phyloP scores from a whole-genome alignment of 306 rosid genomes.

The Lagenaria siceraria region DNA sequence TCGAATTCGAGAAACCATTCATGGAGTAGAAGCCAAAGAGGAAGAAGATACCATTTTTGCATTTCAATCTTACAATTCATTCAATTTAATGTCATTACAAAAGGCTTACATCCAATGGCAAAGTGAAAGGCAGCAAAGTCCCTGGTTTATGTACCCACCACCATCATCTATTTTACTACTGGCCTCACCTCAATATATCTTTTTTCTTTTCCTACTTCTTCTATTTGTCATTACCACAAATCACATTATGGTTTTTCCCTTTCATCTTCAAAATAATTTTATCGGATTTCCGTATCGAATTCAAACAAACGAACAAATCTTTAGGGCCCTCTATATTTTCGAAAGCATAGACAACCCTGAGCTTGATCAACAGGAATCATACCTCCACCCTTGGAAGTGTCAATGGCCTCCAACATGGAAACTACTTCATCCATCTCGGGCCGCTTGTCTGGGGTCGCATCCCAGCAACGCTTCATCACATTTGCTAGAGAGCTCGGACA shows the following conservation, averaged over 20 bases:
- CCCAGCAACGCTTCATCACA: constrained; percentile 98
- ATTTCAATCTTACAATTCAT: constrained; percentile 5
- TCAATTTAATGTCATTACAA: constrained; percentile 5
- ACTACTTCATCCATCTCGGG: constrained; percentile 98
- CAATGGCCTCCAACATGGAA: constrained; percentile 77
- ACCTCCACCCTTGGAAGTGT: constrained; percentile 96
- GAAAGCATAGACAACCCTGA: constrained; percentile 83
- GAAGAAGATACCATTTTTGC: background rate
- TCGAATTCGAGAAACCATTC: background rate
- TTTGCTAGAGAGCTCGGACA: constrained; percentile 85
- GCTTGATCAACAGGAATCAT: constrained; percentile 92
- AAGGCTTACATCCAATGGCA: constrained; percentile 9
- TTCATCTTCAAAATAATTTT: constrained; percentile 47
- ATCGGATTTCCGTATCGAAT: constrained; percentile 20
- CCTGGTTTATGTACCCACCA: constrained; percentile 14
- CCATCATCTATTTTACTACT: constrained; percentile 1
- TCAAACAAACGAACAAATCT: constrained; percentile 10
- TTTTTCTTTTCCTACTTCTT: constrained; percentile 12
- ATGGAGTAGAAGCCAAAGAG: background rate
- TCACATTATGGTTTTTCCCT: constrained; percentile 33
- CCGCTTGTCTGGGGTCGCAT: constrained; percentile 79
- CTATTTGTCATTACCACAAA: constrained; percentile 34
- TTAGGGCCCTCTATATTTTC: constrained; percentile 73
- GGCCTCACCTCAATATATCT: constrained; percentile 4
- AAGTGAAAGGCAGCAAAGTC: constrained; percentile 9